phyloP scores from a whole-genome alignment of 305 asterid species.

The Striga hermonthica region DNA sequence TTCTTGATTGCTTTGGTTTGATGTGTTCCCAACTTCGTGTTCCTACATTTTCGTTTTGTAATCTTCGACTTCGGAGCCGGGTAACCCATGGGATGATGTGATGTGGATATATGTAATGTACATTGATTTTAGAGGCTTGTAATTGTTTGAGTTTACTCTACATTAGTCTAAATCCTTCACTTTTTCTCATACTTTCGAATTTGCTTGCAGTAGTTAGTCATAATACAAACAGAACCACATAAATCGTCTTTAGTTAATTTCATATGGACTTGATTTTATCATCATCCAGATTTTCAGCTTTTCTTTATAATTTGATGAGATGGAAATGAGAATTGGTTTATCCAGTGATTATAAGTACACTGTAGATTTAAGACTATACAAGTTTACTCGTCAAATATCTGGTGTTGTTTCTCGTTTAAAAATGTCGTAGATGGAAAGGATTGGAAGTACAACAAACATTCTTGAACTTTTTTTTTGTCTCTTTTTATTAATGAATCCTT shows the following conservation, averaged over 20 bases:
- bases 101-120: too few species aligned
- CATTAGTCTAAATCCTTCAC: not conserved
- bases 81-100: too few species aligned
- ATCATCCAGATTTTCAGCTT: not conserved
- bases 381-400: slow-evolving; percentile 8
- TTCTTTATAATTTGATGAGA: not conserved
- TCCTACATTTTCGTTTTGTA: slow-evolving; percentile 2
- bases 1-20: slow-evolving; percentile 11
- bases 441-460: not conserved
- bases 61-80: too few species aligned
- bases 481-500: not conserved
- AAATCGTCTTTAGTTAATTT: not conserved
- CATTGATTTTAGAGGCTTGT: too few species aligned
- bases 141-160: too few species aligned
- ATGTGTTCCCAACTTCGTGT: not conserved
- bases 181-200: not conserved
- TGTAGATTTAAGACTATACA: not conserved
- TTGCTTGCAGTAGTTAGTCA: slow-evolving; percentile 9
- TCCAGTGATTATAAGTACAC: too few species aligned
- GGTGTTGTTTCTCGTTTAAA: slow-evolving; percentile 4
- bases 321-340: not conserved
- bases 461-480: not conserved
- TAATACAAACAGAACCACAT: slow-evolving; percentile 13
- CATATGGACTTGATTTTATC: not conserved
- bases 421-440: not conserved